phyloP scores from a whole-genome alignment of 257 asterid genomes.

The Lithospermum erythrorhizon region DNA sequence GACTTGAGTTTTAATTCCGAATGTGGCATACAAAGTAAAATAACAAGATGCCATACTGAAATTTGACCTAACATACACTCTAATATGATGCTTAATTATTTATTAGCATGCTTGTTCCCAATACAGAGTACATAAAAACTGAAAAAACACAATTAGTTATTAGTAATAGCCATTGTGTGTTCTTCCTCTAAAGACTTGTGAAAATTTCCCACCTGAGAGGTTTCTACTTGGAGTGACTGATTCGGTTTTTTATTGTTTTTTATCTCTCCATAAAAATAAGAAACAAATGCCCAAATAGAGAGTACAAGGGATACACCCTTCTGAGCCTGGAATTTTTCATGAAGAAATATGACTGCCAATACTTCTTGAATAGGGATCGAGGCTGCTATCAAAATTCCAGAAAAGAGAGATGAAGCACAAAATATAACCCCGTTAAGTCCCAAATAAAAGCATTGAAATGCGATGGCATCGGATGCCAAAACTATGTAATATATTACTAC shows the following conservation, averaged over 20 bases:
- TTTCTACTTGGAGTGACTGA: neutral
- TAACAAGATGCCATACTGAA: too few species aligned
- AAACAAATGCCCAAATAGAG: conserved; percentile 9
- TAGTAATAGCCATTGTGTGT: neutral
- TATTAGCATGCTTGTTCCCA: too few species aligned
- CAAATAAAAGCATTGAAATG: neutral
- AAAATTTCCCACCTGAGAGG: neutral
- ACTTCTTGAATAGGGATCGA: neutral
- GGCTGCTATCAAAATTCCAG: neutral
- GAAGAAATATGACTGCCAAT: neutral
- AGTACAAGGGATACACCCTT: conserved; percentile 4
- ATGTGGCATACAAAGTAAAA: too few species aligned
- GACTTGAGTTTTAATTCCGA: too few species aligned
- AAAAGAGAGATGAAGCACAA: neutral
- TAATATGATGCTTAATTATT: too few species aligned
- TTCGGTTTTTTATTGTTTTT: neutral
- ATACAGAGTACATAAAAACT: too few species aligned
- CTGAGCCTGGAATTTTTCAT: conserved; percentile 9
- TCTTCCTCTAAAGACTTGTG: neutral
- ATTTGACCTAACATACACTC: too few species aligned
- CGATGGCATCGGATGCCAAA: neutral
- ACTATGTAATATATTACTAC: neutral
- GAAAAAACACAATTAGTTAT: too few species aligned
- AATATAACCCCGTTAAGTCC: conserved; percentile 4
- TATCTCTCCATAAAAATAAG: conserved; percentile 7